Evolutionary conservation across 805 yeast genomes (phyloP), one percentile per base, ranked within the genome.

Genomic region (Yamadazyma scolyti): DNA sequence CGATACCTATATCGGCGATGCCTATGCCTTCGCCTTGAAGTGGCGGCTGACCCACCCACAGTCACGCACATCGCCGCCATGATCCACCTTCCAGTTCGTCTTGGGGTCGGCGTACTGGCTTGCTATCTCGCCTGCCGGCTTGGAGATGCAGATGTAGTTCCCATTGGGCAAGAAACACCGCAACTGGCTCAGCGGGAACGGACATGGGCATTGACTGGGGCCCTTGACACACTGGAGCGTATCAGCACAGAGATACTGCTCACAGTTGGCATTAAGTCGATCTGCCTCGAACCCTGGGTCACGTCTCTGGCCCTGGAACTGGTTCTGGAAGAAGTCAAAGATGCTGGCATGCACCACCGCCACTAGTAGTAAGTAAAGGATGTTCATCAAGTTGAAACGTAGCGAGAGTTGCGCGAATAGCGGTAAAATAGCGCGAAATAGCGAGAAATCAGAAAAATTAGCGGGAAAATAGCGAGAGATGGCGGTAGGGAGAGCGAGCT

Each of bases 41-140:
- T 87, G 90, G 33, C 85, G 66, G 16, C 57, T 54, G 2, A 86
- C 96, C 85, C 90, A 89, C 6, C 83, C 82, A 56, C 97, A 90
- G 48, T 83, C 96, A 53, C 93, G 51, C 23, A 65, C 52, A 24
- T 66, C 37, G 66, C 63, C 44, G 73, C 85, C 47, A 56, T 63
- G 27, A 65, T 42, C 82, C 59, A 54, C 59, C 54, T 37, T 59
- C 66, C 47, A 73, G 61, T 58, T 77, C 57, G 48, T 69, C 59
- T 39, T 64, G 48, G 43, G 67, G 31, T 60, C 47, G 36, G 46
- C 60, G 37, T 66, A 72, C 12, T 51, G 47, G 15, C 43, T 46
- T 2, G 53, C 44, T 9, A 46, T 41, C 5, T 60, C 39, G 9
- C 65, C 61, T 21, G 85, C 77, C 1, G 95, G 90, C 44, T 82